Evolutionary conservation across 1,284 basidiomycete species (phyloP).

Genomic region (Gymnopus androsaceus): DNA sequence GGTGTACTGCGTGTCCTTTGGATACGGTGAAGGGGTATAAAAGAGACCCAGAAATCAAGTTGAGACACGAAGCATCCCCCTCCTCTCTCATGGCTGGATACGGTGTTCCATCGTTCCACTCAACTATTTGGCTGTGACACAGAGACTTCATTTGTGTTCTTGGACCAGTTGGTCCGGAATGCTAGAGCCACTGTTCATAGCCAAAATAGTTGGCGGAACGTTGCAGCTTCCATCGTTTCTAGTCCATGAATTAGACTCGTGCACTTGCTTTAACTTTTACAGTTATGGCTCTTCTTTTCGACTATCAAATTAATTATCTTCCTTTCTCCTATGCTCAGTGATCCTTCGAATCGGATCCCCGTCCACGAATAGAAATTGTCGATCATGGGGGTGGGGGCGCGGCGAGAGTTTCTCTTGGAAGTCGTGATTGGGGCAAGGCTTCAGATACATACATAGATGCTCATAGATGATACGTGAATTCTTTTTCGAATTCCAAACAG

Average conservation of each 20-base stretch:
- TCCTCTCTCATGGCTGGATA: neutral
- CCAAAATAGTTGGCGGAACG: conserved; percentile 23
- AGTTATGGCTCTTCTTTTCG: neutral
- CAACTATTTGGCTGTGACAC: conserved; percentile 34
- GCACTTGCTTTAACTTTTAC: neutral
- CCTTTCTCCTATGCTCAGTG: neutral
- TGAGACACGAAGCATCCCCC: neutral
- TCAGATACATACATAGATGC: too few species aligned
- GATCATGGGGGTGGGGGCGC: too few species aligned
- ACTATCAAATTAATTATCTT: neutral
- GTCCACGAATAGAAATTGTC: too few species aligned
- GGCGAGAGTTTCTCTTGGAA: too few species aligned
- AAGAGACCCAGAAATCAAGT: neutral
- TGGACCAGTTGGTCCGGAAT: conserved; percentile 3
- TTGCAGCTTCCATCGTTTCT: conserved; percentile 2
- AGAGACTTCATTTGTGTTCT: conserved; percentile 20
- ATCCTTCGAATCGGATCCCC: too few species aligned
- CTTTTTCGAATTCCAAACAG: too few species aligned
- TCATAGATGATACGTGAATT: too few species aligned
- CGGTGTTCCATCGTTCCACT: conserved; percentile 29
- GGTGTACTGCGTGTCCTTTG: too few species aligned
- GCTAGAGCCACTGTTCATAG: conserved; percentile 24
- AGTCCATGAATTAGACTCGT: neutral
- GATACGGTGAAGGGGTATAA: neutral
- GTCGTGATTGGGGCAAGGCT: too few species aligned